Percentiles rank a stretch among this genome's conserved stretches.
Evolutionary conservation across 345 rosid genomes (phyloP).

Genomic region (Euphorbia tirucalli): DNA sequence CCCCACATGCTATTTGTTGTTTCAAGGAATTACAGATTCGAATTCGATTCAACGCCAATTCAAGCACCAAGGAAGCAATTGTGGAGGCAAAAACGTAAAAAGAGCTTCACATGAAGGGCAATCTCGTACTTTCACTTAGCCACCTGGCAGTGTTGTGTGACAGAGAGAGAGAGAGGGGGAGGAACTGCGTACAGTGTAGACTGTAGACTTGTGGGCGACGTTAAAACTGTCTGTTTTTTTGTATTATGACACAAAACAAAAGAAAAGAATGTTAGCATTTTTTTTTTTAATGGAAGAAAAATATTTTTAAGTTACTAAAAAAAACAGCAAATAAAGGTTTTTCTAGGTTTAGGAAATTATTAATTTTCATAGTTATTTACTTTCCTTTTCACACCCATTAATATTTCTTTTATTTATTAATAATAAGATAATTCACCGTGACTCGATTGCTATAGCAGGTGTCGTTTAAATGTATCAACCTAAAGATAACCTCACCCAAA

Average conservation of each 20-base stretch:
- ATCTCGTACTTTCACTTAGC: neutral
- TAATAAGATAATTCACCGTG: too few species aligned
- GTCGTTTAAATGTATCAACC: too few species aligned
- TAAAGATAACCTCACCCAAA: too few species aligned
- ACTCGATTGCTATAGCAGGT: too few species aligned
- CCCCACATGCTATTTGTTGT: neutral
- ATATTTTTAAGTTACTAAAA: neutral
- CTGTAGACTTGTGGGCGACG: neutral
- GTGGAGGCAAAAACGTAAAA: neutral
- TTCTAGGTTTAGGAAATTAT: too few species aligned
- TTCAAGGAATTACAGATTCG: neutral
- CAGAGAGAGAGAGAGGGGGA: neutral
- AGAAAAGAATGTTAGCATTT: neutral
- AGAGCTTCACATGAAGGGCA: neutral
- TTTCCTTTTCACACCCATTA: too few species aligned
- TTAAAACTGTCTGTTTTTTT: neutral
- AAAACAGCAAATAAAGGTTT: too few species aligned
- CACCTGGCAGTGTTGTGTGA: neutral
- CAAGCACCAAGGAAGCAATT: neutral
- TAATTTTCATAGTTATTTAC: too few species aligned
- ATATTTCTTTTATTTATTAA: too few species aligned
- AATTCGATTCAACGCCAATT: neutral
- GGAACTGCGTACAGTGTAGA: neutral
- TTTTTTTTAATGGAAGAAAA: neutral
- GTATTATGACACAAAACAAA: neutral